A percentile compares a stretch with the other conserved stretches of the same genome.
Conservation (phyloP, 345 rosid genomes). For the Nephelium lappaceum region DNA sequence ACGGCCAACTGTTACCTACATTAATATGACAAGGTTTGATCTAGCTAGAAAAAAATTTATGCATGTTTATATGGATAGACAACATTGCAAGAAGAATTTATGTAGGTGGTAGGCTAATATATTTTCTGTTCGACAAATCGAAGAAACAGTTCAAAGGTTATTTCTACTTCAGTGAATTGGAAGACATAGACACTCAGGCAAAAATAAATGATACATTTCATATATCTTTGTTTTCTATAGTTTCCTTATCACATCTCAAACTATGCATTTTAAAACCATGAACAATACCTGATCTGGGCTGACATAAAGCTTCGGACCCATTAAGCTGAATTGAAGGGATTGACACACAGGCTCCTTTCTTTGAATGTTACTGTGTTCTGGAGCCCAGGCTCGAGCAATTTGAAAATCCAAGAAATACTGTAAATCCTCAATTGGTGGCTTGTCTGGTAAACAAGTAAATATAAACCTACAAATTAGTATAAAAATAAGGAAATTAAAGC, state of each 20-base stretch:
- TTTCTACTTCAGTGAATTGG: too few species aligned
- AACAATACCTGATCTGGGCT: constrained; percentile 87
- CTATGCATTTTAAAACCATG: neutral
- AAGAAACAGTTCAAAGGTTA: neutral
- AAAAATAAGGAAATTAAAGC: neutral
- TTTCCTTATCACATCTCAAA: constrained; percentile 11
- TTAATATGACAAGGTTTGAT: constrained; percentile 1
- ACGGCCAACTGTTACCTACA: constrained; percentile 95
- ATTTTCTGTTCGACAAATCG: neutral
- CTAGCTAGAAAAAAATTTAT: constrained; percentile 7
- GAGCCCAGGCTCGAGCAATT: constrained; percentile 91
- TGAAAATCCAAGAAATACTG: constrained; percentile 95
- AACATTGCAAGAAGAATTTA: neutral
- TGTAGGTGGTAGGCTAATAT: neutral
- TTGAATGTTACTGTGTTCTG: constrained; percentile 84
- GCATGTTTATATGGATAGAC: neutral
- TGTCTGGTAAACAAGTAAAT: constrained; percentile 49
- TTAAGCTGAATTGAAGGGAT: constrained; percentile 95
- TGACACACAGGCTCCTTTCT: constrained; percentile 88
- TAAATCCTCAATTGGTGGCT: constrained; percentile 95
- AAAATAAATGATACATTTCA: neutral
- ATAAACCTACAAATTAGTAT: constrained; percentile 19
- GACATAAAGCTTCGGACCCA: constrained; percentile 98
- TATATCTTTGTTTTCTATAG: neutral
- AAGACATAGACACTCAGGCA: neutral